Evolutionary conservation across 1,139 yeast species (phyloP).

Genomic region (Geotrichum phurueaensis): DNA sequence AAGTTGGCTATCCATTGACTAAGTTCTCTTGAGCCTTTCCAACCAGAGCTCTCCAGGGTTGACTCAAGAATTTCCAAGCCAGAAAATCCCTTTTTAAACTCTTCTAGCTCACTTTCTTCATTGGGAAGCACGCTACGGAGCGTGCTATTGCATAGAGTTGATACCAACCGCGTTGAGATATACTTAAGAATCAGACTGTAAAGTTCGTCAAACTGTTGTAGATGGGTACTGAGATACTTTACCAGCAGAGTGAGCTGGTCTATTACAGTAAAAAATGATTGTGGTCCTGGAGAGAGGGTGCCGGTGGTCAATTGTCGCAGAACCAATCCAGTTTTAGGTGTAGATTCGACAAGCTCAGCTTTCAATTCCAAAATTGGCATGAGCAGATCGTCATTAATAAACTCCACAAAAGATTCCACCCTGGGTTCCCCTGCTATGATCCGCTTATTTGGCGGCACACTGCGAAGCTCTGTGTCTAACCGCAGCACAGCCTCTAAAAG

Average conservation of each 20-base stretch:
- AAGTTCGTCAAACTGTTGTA: conserved; percentile 18
- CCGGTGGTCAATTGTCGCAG: neutral
- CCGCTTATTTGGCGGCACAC: conserved; percentile 11
- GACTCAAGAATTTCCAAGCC: conserved; percentile 18
- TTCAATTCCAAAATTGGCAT: conserved; percentile 23
- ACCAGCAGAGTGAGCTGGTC: conserved; percentile 21
- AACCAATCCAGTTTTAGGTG: conserved; percentile 8
- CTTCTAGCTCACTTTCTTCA: conserved; percentile 19
- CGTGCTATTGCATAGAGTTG: conserved; percentile 21
- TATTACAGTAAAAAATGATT: conserved; percentile 10
- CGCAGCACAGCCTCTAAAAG: conserved; percentile 20
- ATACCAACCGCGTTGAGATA: conserved; percentile 23
- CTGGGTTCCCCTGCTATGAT: conserved; percentile 18
- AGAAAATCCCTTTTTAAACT: conserved; percentile 25
- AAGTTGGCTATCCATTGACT: conserved; percentile 24
- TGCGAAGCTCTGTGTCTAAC: conserved; percentile 20
- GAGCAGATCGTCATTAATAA: conserved; percentile 23
- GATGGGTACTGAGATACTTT: conserved; percentile 22
- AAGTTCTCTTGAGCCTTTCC: conserved; percentile 24
- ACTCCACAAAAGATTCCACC: conserved; percentile 22
- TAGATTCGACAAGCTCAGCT: conserved; percentile 14
- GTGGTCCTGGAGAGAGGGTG: neutral
- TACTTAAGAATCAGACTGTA: conserved; percentile 23
- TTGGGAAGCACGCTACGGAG: conserved; percentile 27
- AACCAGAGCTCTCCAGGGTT: conserved; percentile 9